These are phyloP conservation scores for Akanthomyces uredinophilus DNA, from an alignment of 2,329 filamentous ascomycete species.

Conservation along the genomic window DNA sequence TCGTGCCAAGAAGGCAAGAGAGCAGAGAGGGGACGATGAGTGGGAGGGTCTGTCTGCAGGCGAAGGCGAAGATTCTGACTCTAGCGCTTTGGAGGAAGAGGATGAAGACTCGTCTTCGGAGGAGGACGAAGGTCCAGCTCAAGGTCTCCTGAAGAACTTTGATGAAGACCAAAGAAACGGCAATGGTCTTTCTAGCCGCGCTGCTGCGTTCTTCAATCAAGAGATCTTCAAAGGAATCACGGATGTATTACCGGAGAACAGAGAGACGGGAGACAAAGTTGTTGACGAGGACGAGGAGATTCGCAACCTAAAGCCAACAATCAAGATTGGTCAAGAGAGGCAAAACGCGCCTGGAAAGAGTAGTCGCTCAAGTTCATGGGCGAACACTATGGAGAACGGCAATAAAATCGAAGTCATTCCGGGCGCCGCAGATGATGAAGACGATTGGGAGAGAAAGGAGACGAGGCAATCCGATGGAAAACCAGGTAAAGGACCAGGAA, in stretches of 20 bases:
- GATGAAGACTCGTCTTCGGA: conserved; percentile 33
- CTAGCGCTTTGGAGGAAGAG: conserved; percentile 58
- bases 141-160: conserved; percentile 37
- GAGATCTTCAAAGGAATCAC: conserved; percentile 87
- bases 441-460: conserved; percentile 63
- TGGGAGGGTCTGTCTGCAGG: conserved; percentile 83
- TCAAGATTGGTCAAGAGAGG: conserved; percentile 23
- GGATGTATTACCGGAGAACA: conserved; percentile 46
- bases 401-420: conserved; percentile 59
- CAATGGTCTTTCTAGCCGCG: conserved; percentile 67
- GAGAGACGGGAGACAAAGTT: conserved; percentile 31
- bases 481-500: conserved; percentile 41
- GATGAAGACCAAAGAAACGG: conserved; percentile 24
- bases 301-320: conserved; percentile 25
- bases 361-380: conserved; percentile 23
- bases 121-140: conserved; percentile 24
- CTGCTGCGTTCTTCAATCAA: conserved; percentile 86
- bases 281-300: conserved; percentile 25
- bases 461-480: conserved; percentile 59
- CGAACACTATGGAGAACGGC: conserved; percentile 33
- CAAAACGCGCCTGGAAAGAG: conserved; percentile 10
- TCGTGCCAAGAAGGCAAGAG: conserved; percentile 81
- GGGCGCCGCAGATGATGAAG: conserved; percentile 36
- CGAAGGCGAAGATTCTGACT: conserved; percentile 53
- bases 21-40: conserved; percentile 77